Base-by-base conservation (phyloP, 208 protist species). In the Endotrypanum monterogeii region DNA sequence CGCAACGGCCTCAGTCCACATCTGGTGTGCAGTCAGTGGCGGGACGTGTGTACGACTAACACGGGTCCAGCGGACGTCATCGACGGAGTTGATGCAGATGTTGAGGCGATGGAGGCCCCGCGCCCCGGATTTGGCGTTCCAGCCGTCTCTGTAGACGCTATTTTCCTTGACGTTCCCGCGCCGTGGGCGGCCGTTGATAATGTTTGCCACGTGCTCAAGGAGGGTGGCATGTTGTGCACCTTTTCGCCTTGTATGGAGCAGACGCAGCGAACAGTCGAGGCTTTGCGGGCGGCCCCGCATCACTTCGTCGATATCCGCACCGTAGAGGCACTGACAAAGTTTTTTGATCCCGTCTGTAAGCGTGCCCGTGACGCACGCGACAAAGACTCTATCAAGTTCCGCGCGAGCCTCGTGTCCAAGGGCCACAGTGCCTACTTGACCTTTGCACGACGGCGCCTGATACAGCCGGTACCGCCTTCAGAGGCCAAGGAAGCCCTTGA, bases 181-280 rank as follows among this genome's bases (percentile, higher is more conserved):
- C 96, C 96, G 68, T 97, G 93, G 92, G 67, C 83, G 2, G 88
- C 89, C 28, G 80, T 98, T n/a, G 86, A 94, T 8, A 96, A 98
- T 63, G 93, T 96, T 3, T 82, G 82, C 37, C 87, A 96, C 66
- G 79, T 96, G 41, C 88, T 97, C 35, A 82, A 86, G 25, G 86
- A 85, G 18, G 91, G 89, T 41, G 94, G 93, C 12, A 92, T 96
- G 81, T 83, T 98, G 3, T 97, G 91, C 82, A 98, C 90, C 70
- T 98, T 97, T 72, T 98, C 93, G 4, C 96, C 96, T 7, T 98
- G 96, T 83, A 98, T 98, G 73, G 96, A 98, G 83, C 96, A 98
- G 83, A 90, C 90, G 2, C 96, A 98, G 85, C 86, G 92, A 44
- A 96, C 91, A 25, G 86, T 75, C 41, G 73, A 83, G n/a, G 72